phyloP scores from a whole-genome alignment of 2,329 filamentous ascomycete genomes.

The Ascochyta fabae region DNA sequence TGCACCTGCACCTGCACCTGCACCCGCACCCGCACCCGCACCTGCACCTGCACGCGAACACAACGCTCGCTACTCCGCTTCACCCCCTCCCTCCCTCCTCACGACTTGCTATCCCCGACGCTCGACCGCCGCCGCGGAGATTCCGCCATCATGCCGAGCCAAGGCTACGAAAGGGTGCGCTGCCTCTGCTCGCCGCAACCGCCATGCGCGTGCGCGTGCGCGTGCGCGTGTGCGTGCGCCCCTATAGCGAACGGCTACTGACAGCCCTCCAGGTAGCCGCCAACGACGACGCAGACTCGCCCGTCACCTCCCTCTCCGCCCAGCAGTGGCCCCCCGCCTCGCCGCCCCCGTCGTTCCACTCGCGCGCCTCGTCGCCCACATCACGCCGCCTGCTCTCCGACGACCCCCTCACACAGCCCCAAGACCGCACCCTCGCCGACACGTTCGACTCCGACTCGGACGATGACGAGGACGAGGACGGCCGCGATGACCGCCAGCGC shows the following conservation, averaged over 20 bases:
- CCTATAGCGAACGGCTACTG: not conserved
- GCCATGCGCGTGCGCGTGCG: conserved; percentile 1
- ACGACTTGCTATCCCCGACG: not conserved
- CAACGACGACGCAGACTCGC: conserved; percentile 53
- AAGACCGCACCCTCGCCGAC: conserved; percentile 85
- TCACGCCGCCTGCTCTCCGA: conserved; percentile 61
- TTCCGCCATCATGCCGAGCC: conserved; percentile 50
- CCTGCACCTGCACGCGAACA: too few relatives aligned
- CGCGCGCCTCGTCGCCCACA: conserved; percentile 73
- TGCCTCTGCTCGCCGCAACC: conserved; percentile 19
- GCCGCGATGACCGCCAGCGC: conserved; percentile 82
- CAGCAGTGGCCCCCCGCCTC: conserved; percentile 53
- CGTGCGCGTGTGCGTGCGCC: conserved; percentile 11
- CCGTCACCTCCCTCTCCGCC: conserved; percentile 28
- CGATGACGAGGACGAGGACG: conserved; percentile 67
- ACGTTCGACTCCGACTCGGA: conserved; percentile 84
- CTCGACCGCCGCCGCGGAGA: not conserved
- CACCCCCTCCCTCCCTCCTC: not conserved
- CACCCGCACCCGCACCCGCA: too few relatives aligned
- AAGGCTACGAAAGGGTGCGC: conserved; percentile 59
- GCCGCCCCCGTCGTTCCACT: conserved; percentile 82
- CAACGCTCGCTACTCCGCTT: not conserved
- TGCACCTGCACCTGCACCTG: not conserved
- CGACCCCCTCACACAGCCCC: conserved; percentile 60
- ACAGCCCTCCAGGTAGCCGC: conserved; percentile 47